These are phyloP conservation scores for Russula virescens DNA, from an alignment of 768 basidiomycete species.

Conservation along the genomic window DNA sequence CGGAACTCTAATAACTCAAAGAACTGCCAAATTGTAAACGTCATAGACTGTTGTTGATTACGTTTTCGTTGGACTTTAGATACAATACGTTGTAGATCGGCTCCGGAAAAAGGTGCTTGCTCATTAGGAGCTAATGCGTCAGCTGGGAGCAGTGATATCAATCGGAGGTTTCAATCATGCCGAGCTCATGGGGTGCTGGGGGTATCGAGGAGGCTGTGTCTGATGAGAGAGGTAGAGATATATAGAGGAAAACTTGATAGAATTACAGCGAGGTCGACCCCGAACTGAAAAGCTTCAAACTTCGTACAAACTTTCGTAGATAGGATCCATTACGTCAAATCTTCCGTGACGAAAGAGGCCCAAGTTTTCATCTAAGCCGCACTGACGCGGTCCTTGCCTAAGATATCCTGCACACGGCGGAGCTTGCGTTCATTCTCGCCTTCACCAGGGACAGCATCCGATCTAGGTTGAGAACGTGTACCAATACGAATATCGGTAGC, in stretches of 20 bases:
- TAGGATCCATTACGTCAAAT: background rate
- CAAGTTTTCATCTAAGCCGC: conserved; percentile 2
- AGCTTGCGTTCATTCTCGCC: conserved; percentile 76
- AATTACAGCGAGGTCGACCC: background rate
- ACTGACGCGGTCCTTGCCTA: conserved; percentile 38
- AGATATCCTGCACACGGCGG: conserved; percentile 71
- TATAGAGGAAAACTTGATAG: background rate
- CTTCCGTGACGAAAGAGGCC: background rate
- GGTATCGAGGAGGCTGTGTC: too few species aligned
- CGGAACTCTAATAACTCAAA: background rate
- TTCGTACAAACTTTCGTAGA: background rate
- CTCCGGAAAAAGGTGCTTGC: background rate
- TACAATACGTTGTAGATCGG: background rate
- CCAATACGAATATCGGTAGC: conserved; percentile 96
- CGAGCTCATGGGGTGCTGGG: too few species aligned
- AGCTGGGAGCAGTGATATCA: background rate
- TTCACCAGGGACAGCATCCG: conserved; percentile 50
- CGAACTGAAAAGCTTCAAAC: background rate
- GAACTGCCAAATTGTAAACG: background rate
- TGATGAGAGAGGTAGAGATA: background rate
- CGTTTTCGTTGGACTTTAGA: background rate
- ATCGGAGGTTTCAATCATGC: background rate
- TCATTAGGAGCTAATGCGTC: background rate
- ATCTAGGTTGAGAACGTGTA: conserved; percentile 48
- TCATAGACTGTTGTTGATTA: background rate